These are phyloP conservation scores for Hyaloscypha bicolor DNA, from an alignment of 495 filamentous ascomycete genomes.

Conservation along the genomic window DNA sequence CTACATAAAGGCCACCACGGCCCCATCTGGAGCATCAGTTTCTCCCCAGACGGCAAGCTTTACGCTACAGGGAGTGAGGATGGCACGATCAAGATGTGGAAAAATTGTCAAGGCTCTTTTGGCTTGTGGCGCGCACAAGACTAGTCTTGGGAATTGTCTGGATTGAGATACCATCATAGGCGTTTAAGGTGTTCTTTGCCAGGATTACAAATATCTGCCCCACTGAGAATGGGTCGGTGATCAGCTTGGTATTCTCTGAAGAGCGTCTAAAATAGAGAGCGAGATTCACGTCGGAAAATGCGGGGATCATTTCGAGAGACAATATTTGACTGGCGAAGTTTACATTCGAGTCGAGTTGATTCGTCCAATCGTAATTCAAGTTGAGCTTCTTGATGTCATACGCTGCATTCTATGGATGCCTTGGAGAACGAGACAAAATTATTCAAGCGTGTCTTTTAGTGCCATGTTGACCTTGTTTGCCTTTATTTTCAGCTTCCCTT, in stretches of 20 bases:
- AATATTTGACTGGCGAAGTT: not conserved
- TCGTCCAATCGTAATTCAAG: too few relatives aligned
- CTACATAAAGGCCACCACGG: slow-evolving; percentile 97
- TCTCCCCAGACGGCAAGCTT: slow-evolving; percentile 91
- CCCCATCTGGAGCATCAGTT: slow-evolving; percentile 91
- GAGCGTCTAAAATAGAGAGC: slow-evolving; percentile 21
- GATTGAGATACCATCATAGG: slow-evolving; percentile 3
- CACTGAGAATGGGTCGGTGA: not conserved
- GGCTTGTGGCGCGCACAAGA: slow-evolving; percentile 49
- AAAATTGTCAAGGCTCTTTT: slow-evolving; percentile 59
- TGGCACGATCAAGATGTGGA: slow-evolving; percentile 91
- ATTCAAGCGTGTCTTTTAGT: too few relatives aligned
- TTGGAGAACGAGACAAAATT: too few relatives aligned
- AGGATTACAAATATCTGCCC: slow-evolving; percentile 2
- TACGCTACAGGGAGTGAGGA: slow-evolving; percentile 97
- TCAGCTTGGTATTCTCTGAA: not conserved
- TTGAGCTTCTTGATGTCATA: too few relatives aligned
- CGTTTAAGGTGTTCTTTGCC: slow-evolving; percentile 6
- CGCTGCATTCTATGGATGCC: too few relatives aligned
- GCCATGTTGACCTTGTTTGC: too few relatives aligned
- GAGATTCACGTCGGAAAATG: slow-evolving; percentile 28
- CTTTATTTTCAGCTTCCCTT: too few relatives aligned
- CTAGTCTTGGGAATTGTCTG: slow-evolving; percentile 6
- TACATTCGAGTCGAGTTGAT: not conserved
- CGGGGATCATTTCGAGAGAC: not conserved